phyloP scores from a whole-genome alignment of 768 basidiomycete species.

The Mycena vulgaris region DNA sequence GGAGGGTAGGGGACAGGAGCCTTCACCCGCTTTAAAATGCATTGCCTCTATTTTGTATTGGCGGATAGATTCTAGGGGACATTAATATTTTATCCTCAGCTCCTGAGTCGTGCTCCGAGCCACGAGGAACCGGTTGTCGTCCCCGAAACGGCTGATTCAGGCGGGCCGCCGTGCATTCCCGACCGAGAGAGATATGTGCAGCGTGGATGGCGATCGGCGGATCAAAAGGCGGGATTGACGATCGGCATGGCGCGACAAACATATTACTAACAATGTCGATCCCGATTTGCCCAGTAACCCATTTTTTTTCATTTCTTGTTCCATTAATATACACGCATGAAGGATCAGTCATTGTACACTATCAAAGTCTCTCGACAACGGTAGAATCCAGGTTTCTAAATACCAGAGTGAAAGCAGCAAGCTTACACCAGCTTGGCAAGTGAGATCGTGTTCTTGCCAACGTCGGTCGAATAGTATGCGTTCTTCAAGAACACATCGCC shows the following conservation, averaged over 20 bases:
- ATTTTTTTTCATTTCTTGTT: conserved; percentile 24
- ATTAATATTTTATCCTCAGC: not conserved
- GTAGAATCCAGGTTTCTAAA: conserved; percentile 12
- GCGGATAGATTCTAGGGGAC: too few relatives aligned
- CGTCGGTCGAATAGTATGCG: conserved; percentile 35
- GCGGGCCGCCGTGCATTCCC: too few relatives aligned
- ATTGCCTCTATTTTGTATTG: not conserved
- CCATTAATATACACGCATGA: conserved; percentile 21
- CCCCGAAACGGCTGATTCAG: too few relatives aligned
- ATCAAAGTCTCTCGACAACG: conserved; percentile 19
- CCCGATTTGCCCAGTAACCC: conserved; percentile 23
- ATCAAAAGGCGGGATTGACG: not conserved
- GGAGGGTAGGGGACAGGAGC: not conserved
- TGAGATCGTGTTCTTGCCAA: conserved; percentile 31
- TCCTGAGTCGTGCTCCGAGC: not conserved
- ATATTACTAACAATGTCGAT: not conserved
- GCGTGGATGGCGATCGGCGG: too few relatives aligned
- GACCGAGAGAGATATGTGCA: too few relatives aligned
- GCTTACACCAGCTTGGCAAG: conserved; percentile 33
- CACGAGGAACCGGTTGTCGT: too few relatives aligned
- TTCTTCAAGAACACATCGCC: conserved; percentile 29
- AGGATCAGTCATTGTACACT: not conserved
- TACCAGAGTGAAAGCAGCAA: not conserved
- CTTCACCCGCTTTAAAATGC: not conserved
- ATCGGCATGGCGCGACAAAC: not conserved